Conservation (phyloP, 306 rosid species). For the Malus domestica region ASM211411v1 NC_041791.1:10960001-10960500, state of each 20-base stretch:
- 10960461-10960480: constrained; percentile 29
- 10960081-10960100: too few relatives aligned
- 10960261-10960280: constrained; percentile 65
- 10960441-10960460: constrained; percentile 47
- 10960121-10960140: neutral
- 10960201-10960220: constrained; percentile 51
- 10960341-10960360: neutral
- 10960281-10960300: constrained; percentile 73
- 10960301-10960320: constrained; percentile 52
- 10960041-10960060: neutral
- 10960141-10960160: constrained; percentile 10
- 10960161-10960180: constrained; percentile 39
- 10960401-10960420: neutral
- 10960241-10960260: constrained; percentile 41
- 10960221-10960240: constrained; percentile 38
- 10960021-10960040: constrained; percentile 36
- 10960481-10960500: constrained; percentile 62
- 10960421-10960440: constrained; percentile 54
- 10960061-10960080: neutral
- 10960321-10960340: constrained; percentile 34
- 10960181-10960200: constrained; percentile 46
- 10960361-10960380: neutral
- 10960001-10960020: constrained; percentile 54
- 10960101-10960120: neutral
- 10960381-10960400: neutral